These are phyloP conservation scores for Quercus agrifolia DNA, from an alignment of 306 rosid genomes.

Conservation along the genomic window DNA sequence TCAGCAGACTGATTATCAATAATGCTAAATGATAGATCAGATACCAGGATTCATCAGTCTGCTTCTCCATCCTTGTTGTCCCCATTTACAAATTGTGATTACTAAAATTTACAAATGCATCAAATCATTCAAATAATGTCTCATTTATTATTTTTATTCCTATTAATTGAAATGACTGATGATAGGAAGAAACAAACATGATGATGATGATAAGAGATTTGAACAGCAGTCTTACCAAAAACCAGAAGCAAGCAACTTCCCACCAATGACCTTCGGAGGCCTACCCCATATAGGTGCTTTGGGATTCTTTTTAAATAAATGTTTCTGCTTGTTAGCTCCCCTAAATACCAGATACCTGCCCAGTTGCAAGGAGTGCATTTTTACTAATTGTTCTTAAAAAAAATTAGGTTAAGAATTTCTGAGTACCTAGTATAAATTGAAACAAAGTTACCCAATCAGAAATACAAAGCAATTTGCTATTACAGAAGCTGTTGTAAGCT, in stretches of 20 bases:
- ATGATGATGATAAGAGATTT: slow-evolving; percentile 1
- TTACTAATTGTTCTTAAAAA: neutral
- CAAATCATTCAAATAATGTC: neutral
- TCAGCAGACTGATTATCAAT: neutral
- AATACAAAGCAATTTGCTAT: slow-evolving; percentile 78
- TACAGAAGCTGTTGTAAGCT: slow-evolving; percentile 51
- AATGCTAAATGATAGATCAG: neutral
- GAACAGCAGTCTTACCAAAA: slow-evolving; percentile 68
- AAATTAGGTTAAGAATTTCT: neutral
- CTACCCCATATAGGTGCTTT: slow-evolving; percentile 88
- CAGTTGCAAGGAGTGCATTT: neutral
- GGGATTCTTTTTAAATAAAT: slow-evolving; percentile 78
- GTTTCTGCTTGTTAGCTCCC: slow-evolving; percentile 99
- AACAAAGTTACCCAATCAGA: slow-evolving; percentile 67
- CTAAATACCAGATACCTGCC: slow-evolving; percentile 84
- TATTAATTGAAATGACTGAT: neutral
- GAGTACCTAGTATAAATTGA: neutral
- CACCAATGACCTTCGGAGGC: slow-evolving; percentile 83
- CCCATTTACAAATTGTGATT: neutral
- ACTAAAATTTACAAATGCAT: neutral
- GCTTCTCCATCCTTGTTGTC: neutral
- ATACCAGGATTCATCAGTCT: neutral
- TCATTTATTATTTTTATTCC: neutral
- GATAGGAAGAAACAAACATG: slow-evolving; percentile 6
- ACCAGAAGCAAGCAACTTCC: slow-evolving; percentile 95